Base-by-base conservation (phyloP, 495 filamentous ascomycete genomes). In the Penicillium pulvis region DNA sequence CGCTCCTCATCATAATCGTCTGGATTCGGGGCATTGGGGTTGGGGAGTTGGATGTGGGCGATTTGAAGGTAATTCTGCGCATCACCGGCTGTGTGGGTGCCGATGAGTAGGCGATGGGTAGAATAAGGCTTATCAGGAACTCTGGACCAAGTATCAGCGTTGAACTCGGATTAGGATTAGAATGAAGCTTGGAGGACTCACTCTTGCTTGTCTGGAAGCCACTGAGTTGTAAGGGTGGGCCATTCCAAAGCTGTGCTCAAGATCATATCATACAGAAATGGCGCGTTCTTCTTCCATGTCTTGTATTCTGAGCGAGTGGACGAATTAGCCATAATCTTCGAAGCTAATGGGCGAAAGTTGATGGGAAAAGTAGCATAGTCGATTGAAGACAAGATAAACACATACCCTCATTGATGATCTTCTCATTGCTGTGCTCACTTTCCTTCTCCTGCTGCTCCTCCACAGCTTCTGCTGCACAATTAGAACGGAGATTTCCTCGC, bases 221-320 rank as follows among this genome's bases (percentile, higher is more conserved):
- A 99, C 80, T 99, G 93, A 9, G 91, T 92, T 14, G 94, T 97
- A 51, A 99, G 81, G 9, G 95, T 98, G 19, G 95, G 95, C 95
- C 95, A 99, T 75, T 97, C 93, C 45, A 99, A 79, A 35, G 95
- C 95, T 47, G 89, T 93, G 66, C 94, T 93, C 31, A 96, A 76
- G 56, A 98, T 93, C 81, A 97, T 87, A 67, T 97, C 95, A 73
- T 99, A 99, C 63, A 99, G 89, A 73, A 97, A 97, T 3, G 93
- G 92, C 61, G 91, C 89, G 75, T 98, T 98, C 83, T 99, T 99
- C 82, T 99, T 99, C 95, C 95, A 99, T 61, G 91, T 96, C 72
- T 99, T 99, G 83, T 99, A 99, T 76, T 98, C 95, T 93, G 69
- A 36, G 33, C 36, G 6, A 26, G 23, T 17, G 17, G 55, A 19